phyloP scores from a whole-genome alignment of 352 stramenopile genomes.

The Sclerospora graminicola region DNA sequence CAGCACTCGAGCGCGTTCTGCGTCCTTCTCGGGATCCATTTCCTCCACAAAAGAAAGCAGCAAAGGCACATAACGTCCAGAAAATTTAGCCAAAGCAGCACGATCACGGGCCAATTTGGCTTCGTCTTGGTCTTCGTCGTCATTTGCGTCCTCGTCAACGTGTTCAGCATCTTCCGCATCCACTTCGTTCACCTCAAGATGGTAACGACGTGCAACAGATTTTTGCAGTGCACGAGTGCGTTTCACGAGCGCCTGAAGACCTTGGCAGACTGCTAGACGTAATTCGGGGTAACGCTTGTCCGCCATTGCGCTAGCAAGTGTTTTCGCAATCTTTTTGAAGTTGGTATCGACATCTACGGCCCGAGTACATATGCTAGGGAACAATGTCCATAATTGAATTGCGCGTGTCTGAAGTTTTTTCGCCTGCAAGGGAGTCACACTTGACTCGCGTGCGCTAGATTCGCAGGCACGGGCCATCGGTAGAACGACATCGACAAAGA shows the following conservation, averaged over 20 bases:
- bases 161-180: slow-evolving; percentile 27
- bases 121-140: slow-evolving; percentile 58
- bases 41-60: slow-evolving; percentile 81
- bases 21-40: slow-evolving; percentile 64
- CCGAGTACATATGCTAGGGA: slow-evolving; percentile 68
- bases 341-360: slow-evolving; percentile 62
- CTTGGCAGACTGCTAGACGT: slow-evolving; percentile 75
- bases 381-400: slow-evolving; percentile 75
- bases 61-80: slow-evolving; percentile 74
- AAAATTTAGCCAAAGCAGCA: slow-evolving; percentile 66
- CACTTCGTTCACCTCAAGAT: slow-evolving; percentile 38
- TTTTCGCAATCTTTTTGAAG: slow-evolving; percentile 83
- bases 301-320: slow-evolving; percentile 77
- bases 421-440: slow-evolving; percentile 45
- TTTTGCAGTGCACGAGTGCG: slow-evolving; percentile 39
- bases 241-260: slow-evolving; percentile 75
- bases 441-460: slow-evolving; percentile 48
- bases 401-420: slow-evolving; percentile 73
- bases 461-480: slow-evolving; percentile 67
- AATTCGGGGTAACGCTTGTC: slow-evolving; percentile 82
- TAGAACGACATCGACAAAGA: slow-evolving; percentile 63
- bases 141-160: slow-evolving; percentile 25
- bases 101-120: slow-evolving; percentile 66
- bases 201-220: slow-evolving; percentile 26
- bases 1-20: slow-evolving; percentile 55